Evolutionary conservation across 73 alveolate genomes (phyloP).

Genomic region (Tetrahymena malaccensis): DNA sequence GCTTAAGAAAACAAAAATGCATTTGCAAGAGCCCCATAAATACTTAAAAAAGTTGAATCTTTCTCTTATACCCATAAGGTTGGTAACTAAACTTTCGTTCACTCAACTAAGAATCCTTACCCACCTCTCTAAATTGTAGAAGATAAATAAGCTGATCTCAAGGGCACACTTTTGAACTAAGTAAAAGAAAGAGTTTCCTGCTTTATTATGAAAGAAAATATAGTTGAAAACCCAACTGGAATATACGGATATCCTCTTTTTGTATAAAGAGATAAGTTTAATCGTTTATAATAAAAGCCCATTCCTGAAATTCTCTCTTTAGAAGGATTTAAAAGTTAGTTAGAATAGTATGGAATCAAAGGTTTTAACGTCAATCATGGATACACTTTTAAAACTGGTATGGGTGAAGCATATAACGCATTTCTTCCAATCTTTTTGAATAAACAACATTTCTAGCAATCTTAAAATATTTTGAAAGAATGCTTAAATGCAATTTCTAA

Average conservation of each 20-base stretch:
- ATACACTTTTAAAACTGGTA: neutral
- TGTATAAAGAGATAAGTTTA: neutral
- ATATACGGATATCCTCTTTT: neutral
- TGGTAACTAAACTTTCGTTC: neutral
- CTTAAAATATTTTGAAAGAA: neutral
- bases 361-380: neutral
- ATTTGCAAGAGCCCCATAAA: neutral
- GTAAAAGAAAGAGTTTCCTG: neutral
- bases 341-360: neutral
- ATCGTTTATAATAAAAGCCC: neutral
- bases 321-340: neutral
- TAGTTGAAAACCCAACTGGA: neutral
- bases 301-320: neutral
- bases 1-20: neutral
- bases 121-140: neutral
- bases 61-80: neutral
- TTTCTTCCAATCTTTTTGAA: neutral
- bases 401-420: neutral
- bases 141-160: neutral
- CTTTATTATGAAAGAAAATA: neutral
- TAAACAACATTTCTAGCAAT: neutral
- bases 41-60: neutral
- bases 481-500: neutral
- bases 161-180: neutral
- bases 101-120: neutral